Evolutionary conservation across 495 filamentous ascomycete species (phyloP), one percentile per base, ranked within the genome.

Genomic region (Penicillium mononematosum): DNA sequence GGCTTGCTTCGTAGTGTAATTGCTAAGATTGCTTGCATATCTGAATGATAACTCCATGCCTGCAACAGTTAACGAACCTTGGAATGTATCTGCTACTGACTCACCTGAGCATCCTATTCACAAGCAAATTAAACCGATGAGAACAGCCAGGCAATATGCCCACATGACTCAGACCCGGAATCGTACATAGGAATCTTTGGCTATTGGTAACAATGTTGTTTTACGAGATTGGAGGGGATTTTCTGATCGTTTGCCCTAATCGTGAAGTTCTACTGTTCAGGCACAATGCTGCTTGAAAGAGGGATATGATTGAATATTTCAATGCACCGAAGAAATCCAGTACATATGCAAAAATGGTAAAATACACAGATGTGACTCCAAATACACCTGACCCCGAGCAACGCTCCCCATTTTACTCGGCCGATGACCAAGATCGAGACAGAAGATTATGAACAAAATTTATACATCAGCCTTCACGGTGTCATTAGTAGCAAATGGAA

Each of bases 401-500:
- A 50, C 54, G 54, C 54, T 55, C 53, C 53, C 43, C 53, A 56
- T 56, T 56, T 56, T 50, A 42, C 31, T 38, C 45, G 45, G 43
- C 24, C 36, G 14, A 31, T 44, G 54, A 56, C 42, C 52, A 36
- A 50, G 54, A 32, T 41, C 45, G 45, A 54, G 41, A 45, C 39
- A 54, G 43, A 46, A 56, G 45, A 53, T 55, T 55, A 55, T 55
- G 53, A 55, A 55, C 52, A 55, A 31, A 38, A 47, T 62, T 65
- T 67, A 64, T 65, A 65, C 60, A 66, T 64, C 63, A 48, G 58
- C 55, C 72, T 66, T 58, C 22, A 45, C 55, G 43, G 50, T 44
- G 45, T 51, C 57, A 51, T 52, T 44, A 41, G 71, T 62, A 53
- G 58, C 47, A 65, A 77, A 82, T 0, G 87, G 83, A 24, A 96